These are phyloP conservation scores for Mortierella sp. DNA, from an alignment of 371 early-diverging fungal genomes.

Conservation along the genomic window DNA sequence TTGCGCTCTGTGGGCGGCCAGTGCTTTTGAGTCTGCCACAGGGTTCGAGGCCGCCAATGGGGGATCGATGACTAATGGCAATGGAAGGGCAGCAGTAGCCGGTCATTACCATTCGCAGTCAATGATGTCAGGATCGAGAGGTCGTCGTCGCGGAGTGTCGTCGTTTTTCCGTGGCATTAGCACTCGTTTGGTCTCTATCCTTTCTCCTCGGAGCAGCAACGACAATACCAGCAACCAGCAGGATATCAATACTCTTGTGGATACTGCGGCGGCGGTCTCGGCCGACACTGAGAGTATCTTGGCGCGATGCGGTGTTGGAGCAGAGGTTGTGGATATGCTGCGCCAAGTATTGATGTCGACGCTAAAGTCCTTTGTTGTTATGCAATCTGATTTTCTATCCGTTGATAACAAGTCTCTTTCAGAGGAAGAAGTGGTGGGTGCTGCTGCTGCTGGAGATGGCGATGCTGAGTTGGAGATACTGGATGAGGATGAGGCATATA, in stretches of 20 bases:
- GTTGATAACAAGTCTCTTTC: not conserved
- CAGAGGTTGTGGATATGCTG: constrained; percentile 16
- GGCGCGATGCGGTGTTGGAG: constrained; percentile 19
- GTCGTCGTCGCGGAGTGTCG: not conserved
- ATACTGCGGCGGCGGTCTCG: not conserved
- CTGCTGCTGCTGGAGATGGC: not conserved
- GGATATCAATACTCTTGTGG: not conserved
- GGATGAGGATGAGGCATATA: not conserved
- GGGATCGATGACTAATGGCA: not conserved
- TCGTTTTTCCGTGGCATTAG: constrained; percentile 19
- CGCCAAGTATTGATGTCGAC: constrained; percentile 5
- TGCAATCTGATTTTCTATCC: constrained; percentile 20
- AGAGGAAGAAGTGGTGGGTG: not conserved
- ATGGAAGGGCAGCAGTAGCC: not conserved
- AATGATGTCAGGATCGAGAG: not conserved
- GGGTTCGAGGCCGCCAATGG: not conserved
- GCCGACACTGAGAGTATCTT: constrained; percentile 9
- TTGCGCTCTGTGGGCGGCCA: constrained; percentile 28
- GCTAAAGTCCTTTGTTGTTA: constrained; percentile 22
- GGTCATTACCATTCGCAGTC: not conserved
- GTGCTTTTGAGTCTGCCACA: constrained; percentile 6
- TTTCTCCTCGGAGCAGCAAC: constrained; percentile 1
- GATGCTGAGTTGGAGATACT: not conserved
- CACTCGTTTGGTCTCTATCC: constrained; percentile 14
- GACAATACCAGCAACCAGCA: not conserved